Evolutionary conservation across 768 basidiomycete genomes (phyloP).

Genomic region (Panellus pusillus): DNA sequence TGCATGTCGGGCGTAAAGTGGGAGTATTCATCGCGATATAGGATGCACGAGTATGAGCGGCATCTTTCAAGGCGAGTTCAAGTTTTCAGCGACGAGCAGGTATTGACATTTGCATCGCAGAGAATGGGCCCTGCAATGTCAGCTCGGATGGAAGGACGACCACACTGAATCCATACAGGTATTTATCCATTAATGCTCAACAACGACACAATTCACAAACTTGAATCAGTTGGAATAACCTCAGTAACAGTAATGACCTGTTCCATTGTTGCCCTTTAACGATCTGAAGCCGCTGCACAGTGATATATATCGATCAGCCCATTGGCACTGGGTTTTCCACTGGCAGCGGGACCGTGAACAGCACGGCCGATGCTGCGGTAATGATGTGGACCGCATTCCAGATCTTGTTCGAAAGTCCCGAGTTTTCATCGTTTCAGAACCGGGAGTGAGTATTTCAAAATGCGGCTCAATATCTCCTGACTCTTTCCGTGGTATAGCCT

Average conservation of each 20-base stretch:
- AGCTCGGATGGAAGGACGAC: constrained; percentile 37
- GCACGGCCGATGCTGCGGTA: constrained; percentile 38
- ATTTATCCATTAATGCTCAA: not conserved
- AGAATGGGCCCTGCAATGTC: constrained; percentile 47
- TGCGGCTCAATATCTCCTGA: not conserved
- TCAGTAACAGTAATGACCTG: constrained; percentile 49
- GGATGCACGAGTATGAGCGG: constrained; percentile 38
- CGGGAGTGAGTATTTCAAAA: constrained; percentile 34
- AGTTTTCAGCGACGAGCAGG: not conserved
- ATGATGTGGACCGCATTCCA: constrained; percentile 49
- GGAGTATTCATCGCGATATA: not conserved
- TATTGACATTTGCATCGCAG: constrained; percentile 28
- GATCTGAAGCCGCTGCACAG: constrained; percentile 30
- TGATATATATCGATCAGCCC: constrained; percentile 52
- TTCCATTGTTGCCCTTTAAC: constrained; percentile 32
- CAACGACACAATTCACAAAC: not conserved
- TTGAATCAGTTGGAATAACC: constrained; percentile 44
- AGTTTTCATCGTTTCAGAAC: constrained; percentile 38
- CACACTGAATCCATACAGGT: constrained; percentile 47
- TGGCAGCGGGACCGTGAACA: constrained; percentile 39
- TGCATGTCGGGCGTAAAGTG: not conserved
- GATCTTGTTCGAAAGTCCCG: constrained; percentile 39
- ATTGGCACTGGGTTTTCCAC: constrained; percentile 48
- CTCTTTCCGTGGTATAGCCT: constrained; percentile 31
- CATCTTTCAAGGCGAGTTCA: constrained; percentile 25